Evolutionary conservation across 345 rosid species (phyloP).

Genomic region (Carallia pectinifolia): DNA sequence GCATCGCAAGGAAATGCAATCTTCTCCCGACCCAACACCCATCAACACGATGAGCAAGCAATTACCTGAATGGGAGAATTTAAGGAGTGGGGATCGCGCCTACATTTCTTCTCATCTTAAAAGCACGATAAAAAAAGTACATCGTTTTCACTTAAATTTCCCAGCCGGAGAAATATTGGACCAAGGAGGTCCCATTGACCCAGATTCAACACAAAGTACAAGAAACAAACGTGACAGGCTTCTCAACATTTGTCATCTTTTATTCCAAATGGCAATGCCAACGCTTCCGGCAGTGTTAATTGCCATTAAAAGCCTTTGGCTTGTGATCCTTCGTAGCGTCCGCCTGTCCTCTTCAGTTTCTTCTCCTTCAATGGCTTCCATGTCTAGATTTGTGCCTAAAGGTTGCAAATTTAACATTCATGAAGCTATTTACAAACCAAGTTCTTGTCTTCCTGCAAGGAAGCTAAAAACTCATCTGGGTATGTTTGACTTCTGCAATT

Average conservation of each 20-base stretch:
- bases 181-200: neutral
- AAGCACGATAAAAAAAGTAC: too few relatives aligned
- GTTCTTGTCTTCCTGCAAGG: conserved; percentile 26
- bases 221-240: neutral
- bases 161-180: too few relatives aligned
- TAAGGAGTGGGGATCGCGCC: too few relatives aligned
- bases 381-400: conserved; percentile 54
- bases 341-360: neutral
- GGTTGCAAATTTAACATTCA: conserved; percentile 40
- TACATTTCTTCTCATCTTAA: too few relatives aligned
- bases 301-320: conserved; percentile 9
- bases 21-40: too few relatives aligned
- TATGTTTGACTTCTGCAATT: conserved; percentile 28
- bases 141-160: neutral
- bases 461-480: conserved; percentile 46
- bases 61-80: too few relatives aligned
- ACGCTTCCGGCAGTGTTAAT: too few relatives aligned
- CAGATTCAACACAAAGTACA: neutral
- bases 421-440: conserved; percentile 27
- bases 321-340: conserved; percentile 1
- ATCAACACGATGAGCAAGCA: too few relatives aligned
- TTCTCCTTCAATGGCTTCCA: conserved; percentile 51
- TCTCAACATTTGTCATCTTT: neutral
- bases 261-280: too few relatives aligned
- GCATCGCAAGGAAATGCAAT: too few relatives aligned